Conservation (phyloP, 2,329 filamentous ascomycete species). For the Paradendryphiella salina region DNA sequence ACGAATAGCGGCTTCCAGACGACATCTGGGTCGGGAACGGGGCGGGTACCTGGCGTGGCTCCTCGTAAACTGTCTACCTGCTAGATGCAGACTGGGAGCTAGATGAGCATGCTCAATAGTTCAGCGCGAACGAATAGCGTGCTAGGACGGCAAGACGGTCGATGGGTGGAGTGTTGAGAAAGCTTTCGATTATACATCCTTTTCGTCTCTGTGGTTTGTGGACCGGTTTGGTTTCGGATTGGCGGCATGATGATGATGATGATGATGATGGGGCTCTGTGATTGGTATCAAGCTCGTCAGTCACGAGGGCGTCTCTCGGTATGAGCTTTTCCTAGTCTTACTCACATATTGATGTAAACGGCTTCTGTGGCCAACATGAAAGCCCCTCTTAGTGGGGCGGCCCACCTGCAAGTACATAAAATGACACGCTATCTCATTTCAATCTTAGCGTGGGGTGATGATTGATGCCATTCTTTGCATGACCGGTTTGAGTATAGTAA, state of each 20-base stretch:
- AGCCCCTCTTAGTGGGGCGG: conserved; percentile 3
- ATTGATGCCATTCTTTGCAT: background rate
- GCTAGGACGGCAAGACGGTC: conserved; percentile 1
- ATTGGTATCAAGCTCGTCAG: background rate
- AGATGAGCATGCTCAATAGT: conserved; percentile 20
- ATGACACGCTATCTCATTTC: conserved; percentile 4
- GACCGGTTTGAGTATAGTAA: no score
- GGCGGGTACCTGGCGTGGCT: conserved; percentile 18
- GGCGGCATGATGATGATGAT: conserved; percentile 9
- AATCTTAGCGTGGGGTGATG: background rate
- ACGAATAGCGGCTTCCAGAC: conserved; percentile 33
- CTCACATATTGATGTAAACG: conserved; percentile 26
- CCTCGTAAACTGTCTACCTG: conserved; percentile 13
- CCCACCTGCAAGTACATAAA: conserved; percentile 9
- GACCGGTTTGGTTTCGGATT: conserved; percentile 11
- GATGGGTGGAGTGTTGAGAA: conserved; percentile 1
- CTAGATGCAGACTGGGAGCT: conserved; percentile 11
- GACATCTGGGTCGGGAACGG: conserved; percentile 8
- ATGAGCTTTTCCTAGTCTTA: conserved; percentile 5
- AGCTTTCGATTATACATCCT: conserved; percentile 1
- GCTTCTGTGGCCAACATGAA: conserved; percentile 14
- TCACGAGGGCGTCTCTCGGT: conserved; percentile 3
- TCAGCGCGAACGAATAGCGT: conserved; percentile 11
- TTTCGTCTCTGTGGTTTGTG: conserved; percentile 10
- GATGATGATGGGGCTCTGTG: conserved; percentile 1